phyloP scores from a whole-genome alignment of 208 protist species.

The Acanthamoeba healyi region DNA sequence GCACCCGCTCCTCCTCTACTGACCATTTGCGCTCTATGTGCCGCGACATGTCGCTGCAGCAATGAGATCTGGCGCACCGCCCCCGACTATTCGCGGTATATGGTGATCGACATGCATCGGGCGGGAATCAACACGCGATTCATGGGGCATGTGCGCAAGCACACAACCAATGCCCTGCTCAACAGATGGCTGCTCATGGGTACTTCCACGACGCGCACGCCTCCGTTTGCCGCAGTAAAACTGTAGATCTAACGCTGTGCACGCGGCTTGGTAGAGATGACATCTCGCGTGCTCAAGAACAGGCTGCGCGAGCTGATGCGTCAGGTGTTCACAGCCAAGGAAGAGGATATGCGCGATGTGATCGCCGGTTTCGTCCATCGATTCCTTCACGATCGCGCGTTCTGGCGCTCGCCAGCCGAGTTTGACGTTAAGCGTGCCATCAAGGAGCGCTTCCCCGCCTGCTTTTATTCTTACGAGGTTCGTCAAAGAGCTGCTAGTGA shows the following conservation, averaged over 20 bases:
- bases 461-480: slow-evolving; percentile 5
- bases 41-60: neutral
- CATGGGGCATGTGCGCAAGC: slow-evolving; percentile 1
- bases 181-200: slow-evolving; percentile 7
- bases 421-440: slow-evolving; percentile 14
- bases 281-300: slow-evolving; percentile 47
- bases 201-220: too few species aligned
- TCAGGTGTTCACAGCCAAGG: neutral
- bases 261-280: too few species aligned
- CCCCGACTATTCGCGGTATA: neutral
- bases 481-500: neutral
- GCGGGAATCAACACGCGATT: neutral
- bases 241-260: too few species aligned
- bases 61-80: neutral
- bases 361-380: neutral
- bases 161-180: neutral
- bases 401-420: neutral
- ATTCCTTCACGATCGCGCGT: neutral
- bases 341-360: neutral
- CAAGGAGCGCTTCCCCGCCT: neutral
- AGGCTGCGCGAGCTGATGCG: slow-evolving; percentile 58
- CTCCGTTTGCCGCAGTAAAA: too few species aligned
- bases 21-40: neutral
- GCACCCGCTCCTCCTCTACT: too few species aligned
- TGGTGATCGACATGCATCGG: slow-evolving; percentile 8